These are phyloP conservation scores for Pichia sp. DNA, from an alignment of 1,139 yeast species.

Conservation along the genomic window DNA sequence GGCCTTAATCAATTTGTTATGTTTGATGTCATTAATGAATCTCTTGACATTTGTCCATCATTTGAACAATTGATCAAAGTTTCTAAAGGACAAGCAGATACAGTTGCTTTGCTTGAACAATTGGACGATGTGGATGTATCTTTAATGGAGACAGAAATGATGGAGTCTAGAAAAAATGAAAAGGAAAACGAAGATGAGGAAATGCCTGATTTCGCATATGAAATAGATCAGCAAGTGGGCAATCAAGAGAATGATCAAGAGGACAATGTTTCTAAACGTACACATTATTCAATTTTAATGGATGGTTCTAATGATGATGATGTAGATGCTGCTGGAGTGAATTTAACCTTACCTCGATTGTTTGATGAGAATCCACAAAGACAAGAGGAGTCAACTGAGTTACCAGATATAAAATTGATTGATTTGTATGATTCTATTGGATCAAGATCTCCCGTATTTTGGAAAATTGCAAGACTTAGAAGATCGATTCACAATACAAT, in stretches of 20 bases:
- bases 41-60: constrained; percentile 43
- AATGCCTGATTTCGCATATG: constrained; percentile 19
- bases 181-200: constrained; percentile 17
- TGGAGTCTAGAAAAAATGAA: not conserved
- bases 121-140: constrained; percentile 24
- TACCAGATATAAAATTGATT: constrained; percentile 34
- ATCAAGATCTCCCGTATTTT: constrained; percentile 79
- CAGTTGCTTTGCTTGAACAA: constrained; percentile 31
- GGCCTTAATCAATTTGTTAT: constrained; percentile 6
- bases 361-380: constrained; percentile 20
- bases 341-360: constrained; percentile 32
- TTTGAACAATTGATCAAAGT: constrained; percentile 41
- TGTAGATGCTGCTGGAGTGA: constrained; percentile 58
- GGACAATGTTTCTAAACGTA: constrained; percentile 23
- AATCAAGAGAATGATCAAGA: constrained; percentile 1
- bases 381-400: constrained; percentile 23
- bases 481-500: not conserved
- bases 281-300: constrained; percentile 26
- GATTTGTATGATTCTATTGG: constrained; percentile 34
- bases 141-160: not conserved
- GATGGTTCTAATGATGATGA: constrained; percentile 38
- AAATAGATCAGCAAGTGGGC: constrained; percentile 13
- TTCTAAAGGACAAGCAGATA: constrained; percentile 35
- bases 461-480: constrained; percentile 55
- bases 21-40: constrained; percentile 10